Evolutionary conservation across 202 grass and related monocot genomes (phyloP).

Genomic region (Eragrostis tef): DNA sequence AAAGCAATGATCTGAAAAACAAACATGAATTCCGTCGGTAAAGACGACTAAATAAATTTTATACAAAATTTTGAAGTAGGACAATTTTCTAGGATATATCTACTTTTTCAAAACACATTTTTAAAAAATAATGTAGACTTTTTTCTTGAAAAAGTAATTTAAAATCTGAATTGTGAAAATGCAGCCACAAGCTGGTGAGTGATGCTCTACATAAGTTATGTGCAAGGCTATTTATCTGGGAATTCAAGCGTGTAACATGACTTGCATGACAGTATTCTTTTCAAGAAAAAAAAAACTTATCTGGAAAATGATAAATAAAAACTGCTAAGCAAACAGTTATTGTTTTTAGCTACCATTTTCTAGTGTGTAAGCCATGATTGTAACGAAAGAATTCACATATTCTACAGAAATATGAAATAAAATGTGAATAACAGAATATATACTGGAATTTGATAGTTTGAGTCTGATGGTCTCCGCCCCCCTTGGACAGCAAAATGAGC

Average conservation of each 20-base stretch:
- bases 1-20: conserved; percentile 82
- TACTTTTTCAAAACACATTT: background rate
- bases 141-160: background rate
- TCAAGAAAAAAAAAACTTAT: background rate
- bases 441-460: conserved; percentile 85
- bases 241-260: background rate
- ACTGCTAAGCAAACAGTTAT: conserved; percentile 7
- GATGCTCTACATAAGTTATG: background rate
- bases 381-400: conserved; percentile 3
- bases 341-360: conserved; percentile 31
- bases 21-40: conserved; percentile 34
- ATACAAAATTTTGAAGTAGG: conserved; percentile 1
- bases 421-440: conserved; percentile 44
- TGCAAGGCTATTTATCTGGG: background rate
- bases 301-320: conserved; percentile 7
- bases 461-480: conserved; percentile 61
- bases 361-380: conserved; percentile 30
- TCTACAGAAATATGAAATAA: conserved; percentile 43
- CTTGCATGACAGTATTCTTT: background rate
- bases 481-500: conserved; percentile 98
- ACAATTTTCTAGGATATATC: conserved; percentile 39
- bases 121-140: background rate
- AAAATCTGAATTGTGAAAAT: conserved; percentile 16
- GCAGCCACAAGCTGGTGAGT: background rate
- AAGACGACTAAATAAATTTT: conserved; percentile 14